Base-by-base conservation (phyloP, 495 filamentous ascomycete species). In the Daldinia decipiens region DNA sequence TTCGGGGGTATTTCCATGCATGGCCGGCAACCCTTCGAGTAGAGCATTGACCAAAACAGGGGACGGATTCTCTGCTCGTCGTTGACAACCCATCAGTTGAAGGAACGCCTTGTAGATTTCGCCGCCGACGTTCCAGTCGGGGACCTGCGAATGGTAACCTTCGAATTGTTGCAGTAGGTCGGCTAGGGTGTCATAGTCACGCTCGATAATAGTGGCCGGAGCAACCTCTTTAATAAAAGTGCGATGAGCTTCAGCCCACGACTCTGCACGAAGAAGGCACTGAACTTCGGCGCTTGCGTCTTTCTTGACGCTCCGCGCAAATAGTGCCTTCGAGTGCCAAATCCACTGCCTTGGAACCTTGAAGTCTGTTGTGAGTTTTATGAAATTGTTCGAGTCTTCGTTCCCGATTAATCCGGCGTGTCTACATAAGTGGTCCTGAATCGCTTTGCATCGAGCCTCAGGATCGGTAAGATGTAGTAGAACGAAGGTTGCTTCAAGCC, bases 81-180 rank as follows among this genome's bases (percentile, higher is more conserved):
- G 74, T 43, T 76, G 61, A 58, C 82, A 78, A 40, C 82, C 76
- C 55, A 85, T 64, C 24, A 95, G 80, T 34, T 88, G 84, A 21
- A 96, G 82, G 79, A 91, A 98, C 62, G 95, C 90, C 53, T 90
- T 86, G 71, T 97, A 98, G 17, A 98, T 87, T 57, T 89, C 86
- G 11, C 93, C 95, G 13, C 92, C 94, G 21, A 84, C 78, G 27
- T 89, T 84, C 95, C 95, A 98, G 45, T 82, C 81, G 7, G 76
- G 73, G 34, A 85, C 77, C 59, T 71, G 66, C 38, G 75, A 52
- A 21, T 87, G 83, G 17, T 79, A 75, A 1, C 82, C 82, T 26
- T 87, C 83, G 59, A 98, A 97, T 57, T 87, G 87, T 4, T 85
- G 81, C 13, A 98, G 78, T 62, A 93, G 78, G 68, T 82, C 82